Conservation (phyloP, 371 early-diverging fungal species). For the Mortierella sp. region DNA sequence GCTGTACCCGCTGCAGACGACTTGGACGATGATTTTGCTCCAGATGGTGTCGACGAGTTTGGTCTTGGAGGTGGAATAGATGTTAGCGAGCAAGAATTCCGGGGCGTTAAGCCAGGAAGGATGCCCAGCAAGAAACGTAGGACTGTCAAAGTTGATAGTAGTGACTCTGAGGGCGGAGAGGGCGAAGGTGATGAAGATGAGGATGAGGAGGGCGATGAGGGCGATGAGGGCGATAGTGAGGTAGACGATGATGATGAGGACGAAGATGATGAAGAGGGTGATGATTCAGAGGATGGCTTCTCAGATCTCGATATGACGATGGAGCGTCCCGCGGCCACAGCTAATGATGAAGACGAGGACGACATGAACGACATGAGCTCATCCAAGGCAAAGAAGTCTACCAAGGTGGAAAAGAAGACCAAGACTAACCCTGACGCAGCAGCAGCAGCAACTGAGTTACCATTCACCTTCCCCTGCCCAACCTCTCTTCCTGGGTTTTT, state of each 20-base stretch:
- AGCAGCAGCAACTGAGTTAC: slow-evolving; percentile 68
- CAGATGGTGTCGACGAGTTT: slow-evolving; percentile 60
- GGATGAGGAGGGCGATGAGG: slow-evolving; percentile 57
- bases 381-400: slow-evolving; percentile 35
- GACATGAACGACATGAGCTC: slow-evolving; percentile 63
- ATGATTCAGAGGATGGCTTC: slow-evolving; percentile 59
- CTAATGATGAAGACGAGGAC: slow-evolving; percentile 66
- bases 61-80: slow-evolving; percentile 57
- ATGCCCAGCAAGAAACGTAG: slow-evolving; percentile 62
- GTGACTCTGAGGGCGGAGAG: slow-evolving; percentile 46
- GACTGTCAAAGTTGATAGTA: slow-evolving; percentile 64
- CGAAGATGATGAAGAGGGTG: slow-evolving; percentile 60
- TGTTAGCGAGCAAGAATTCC: slow-evolving; percentile 26
- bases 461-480: slow-evolving; percentile 89
- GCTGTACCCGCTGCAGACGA: slow-evolving; percentile 84
- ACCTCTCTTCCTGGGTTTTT: slow-evolving; percentile 73
- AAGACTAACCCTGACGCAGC: slow-evolving; percentile 40
- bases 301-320: slow-evolving; percentile 53
- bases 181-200: slow-evolving; percentile 54
- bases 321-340: slow-evolving; percentile 59
- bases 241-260: slow-evolving; percentile 65
- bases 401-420: slow-evolving; percentile 37
- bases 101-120: slow-evolving; percentile 44
- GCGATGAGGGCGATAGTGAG: slow-evolving; percentile 58
- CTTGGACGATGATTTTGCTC: slow-evolving; percentile 81